Base-by-base conservation (phyloP, 495 filamentous ascomycete genomes). In the Neurospora sp. region DNA sequence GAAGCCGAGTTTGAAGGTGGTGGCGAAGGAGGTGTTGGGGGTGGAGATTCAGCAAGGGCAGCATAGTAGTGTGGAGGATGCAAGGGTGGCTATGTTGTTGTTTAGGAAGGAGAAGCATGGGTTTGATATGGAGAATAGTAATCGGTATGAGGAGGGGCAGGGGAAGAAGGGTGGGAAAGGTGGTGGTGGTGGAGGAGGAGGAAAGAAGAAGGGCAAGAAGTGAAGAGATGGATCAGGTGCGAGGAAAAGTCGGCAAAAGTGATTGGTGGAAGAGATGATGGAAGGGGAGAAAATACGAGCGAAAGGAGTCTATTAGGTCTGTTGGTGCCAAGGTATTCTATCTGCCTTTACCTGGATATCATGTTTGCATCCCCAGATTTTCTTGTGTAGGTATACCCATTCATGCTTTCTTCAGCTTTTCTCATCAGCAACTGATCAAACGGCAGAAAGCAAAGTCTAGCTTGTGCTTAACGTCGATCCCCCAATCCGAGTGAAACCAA, bases 81-180 rank as follows among this genome's bases (percentile, higher is more conserved):
- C 96, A 2, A 83, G 93, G 76, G 93, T 92, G 37, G 89, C 93
- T 7, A 97, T 99, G 93, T 83, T 92, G 66, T 82, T 98, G 66
- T 98, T 96, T 78, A 85, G 92, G 74, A 86, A 88, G 69, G 89
- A 92, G 75, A 98, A 97, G 82, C 85, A 88, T 54, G 90, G 86
- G 14, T 97, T 98, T 78, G 96, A 99, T 78, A 81, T 86, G 59
- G 92, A 96, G 78, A 88, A 94, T 80, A 82, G 88, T 75, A 89
- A 88, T 74, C 87, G 89, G 75, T 89, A 87, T 83, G 88, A 42
- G 80, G 82, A 75, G 73, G 75, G 73, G 54, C 80, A 85, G 70
- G 89, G 86, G 75, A 89, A 78, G 71, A 27, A 31, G 23, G 23
- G 20, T 6, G 27, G 54, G 71, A 27, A 31, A 59, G 23, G 20